phyloP scores from a whole-genome alignment of 2,329 filamentous ascomycete species.

The Bisporella sp. region DNA sequence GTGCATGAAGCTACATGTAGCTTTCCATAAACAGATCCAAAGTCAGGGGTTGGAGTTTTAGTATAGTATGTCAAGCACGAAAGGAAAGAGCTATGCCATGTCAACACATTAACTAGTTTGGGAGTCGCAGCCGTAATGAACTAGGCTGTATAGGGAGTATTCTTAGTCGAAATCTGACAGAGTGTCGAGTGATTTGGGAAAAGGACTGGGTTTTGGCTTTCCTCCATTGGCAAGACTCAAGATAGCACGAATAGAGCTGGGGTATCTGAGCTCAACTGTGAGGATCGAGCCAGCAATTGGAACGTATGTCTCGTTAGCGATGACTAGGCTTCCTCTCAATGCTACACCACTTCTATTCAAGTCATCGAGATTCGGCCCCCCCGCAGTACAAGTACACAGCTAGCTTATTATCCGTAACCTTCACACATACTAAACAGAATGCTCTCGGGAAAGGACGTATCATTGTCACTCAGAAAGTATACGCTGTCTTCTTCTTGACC shows the following conservation, averaged over 20 bases:
- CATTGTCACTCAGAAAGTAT: constrained; percentile 11
- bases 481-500: constrained; percentile 21
- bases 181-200: constrained; percentile 52
- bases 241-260: constrained; percentile 39
- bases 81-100: background rate
- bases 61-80: constrained; percentile 36
- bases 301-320: constrained; percentile 50
- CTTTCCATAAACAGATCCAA: constrained; percentile 42
- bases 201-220: no score
- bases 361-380: constrained; percentile 29
- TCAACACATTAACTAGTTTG: constrained; percentile 28
- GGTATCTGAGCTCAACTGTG: constrained; percentile 57
- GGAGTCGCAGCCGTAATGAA: constrained; percentile 60
- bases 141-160: constrained; percentile 54
- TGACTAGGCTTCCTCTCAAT: constrained; percentile 43
- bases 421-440: constrained; percentile 17
- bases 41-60: constrained; percentile 46
- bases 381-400: constrained; percentile 17
- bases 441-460: constrained; percentile 10
- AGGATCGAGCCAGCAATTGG: constrained; percentile 56
- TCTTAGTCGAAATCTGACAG: constrained; percentile 52
- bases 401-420: constrained; percentile 14
- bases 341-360: constrained; percentile 51
- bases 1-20: constrained; percentile 48
- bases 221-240: no score